Evolutionary conservation across 305 asterid genomes (phyloP).

Genomic region (Fraxinus xanthoxyloides): DNA sequence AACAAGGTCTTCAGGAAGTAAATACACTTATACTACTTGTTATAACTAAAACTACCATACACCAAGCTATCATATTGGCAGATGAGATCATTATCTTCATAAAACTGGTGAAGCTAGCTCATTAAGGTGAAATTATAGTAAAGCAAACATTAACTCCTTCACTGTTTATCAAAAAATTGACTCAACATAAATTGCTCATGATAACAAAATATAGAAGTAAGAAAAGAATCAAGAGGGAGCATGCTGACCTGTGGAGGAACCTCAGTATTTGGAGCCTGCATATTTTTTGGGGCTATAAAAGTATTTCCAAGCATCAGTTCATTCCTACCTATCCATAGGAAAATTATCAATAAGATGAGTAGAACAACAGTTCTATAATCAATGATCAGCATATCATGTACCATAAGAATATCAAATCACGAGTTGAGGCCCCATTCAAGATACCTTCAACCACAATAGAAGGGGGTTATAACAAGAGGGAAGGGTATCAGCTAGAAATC

Average conservation of each 20-base stretch:
- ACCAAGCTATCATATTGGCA: slow-evolving; percentile 10
- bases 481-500: neutral
- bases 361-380: slow-evolving; percentile 3
- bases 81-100: slow-evolving; percentile 16
- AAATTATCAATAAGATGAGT: slow-evolving; percentile 19
- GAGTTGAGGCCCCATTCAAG: neutral
- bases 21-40: neutral
- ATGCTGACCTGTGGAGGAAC: slow-evolving; percentile 71
- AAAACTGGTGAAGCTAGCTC: neutral
- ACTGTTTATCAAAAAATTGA: neutral
- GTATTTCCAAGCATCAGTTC: slow-evolving; percentile 90
- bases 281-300: slow-evolving; percentile 46
- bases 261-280: slow-evolving; percentile 69
- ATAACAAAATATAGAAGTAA: neutral
- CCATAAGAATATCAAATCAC: neutral
- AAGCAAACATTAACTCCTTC: slow-evolving; percentile 4
- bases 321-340: slow-evolving; percentile 59
- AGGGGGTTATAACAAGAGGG: neutral
- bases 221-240: slow-evolving; percentile 12
- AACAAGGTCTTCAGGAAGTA: neutral
- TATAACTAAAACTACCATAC: slow-evolving; percentile 5
- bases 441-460: neutral
- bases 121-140: neutral
- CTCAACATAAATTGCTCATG: neutral
- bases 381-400: neutral